Evolutionary conservation across 768 basidiomycete genomes (phyloP), one percentile per base, ranked within the genome.

Genomic region (Leccinum disarticulatum): DNA sequence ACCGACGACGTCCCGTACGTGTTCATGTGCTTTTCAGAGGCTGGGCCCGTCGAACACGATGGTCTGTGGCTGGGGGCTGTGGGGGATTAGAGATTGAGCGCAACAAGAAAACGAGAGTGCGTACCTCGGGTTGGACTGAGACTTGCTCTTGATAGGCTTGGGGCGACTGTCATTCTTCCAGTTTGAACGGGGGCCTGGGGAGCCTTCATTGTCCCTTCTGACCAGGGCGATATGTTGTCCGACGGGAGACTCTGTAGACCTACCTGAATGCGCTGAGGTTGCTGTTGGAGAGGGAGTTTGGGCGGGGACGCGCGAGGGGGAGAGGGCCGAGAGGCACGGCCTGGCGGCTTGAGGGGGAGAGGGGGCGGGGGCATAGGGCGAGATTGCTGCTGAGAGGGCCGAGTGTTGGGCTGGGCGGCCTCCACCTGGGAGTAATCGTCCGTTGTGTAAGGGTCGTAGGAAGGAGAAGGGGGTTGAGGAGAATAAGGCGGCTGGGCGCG

Each of bases 1-100:
- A n/a, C n/a, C n/a, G n/a, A n/a, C n/a, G n/a, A n/a, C n/a, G n/a
- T n/a, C n/a, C n/a, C n/a, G n/a, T n/a, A n/a, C n/a, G n/a, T n/a
- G n/a, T n/a, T n/a, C n/a, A n/a, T n/a, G n/a, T n/a, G n/a, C n/a
- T n/a, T n/a, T n/a, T n/a, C n/a, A 91, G 77, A 19, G 83, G 72
- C 62, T 86, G 87, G 15, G 87, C 80, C 25, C 88, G 74, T 93
- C 91, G 64, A 91, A 85, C 19, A 89, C 71, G 58, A 93, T 85
- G 13, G 77, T 84, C 67, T 91, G 90, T 11, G 83, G 74, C 66
- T 85, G 86, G 35, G 82, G 77, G 53, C 87, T 90, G 56, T 1
- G 15, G 1, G 49, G 52, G 25, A 19, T 7, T 59, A 50, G 61
- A 66, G n/a, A 36, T 43, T 25, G 38, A 48, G 52, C 13, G 2